phyloP scores from a whole-genome alignment of 1,139 yeast species.

The Debaryomyces fabryi region DNA sequence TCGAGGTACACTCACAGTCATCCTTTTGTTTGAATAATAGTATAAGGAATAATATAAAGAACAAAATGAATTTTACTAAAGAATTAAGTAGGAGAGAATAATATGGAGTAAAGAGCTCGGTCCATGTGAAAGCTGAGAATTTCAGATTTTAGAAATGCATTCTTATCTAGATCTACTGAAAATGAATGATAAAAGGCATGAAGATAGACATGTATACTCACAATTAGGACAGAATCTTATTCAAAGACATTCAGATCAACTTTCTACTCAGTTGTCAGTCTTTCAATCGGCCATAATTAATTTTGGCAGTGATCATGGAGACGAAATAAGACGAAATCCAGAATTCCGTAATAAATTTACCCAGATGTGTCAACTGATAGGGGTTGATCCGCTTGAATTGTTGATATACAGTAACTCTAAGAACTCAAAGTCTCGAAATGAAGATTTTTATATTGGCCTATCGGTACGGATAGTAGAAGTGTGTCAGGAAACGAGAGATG shows the following conservation, averaged over 20 bases:
- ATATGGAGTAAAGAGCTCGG: slow-evolving; percentile 1
- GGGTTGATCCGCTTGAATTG: slow-evolving; percentile 77
- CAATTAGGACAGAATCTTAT: slow-evolving; percentile 28
- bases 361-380: slow-evolving; percentile 73
- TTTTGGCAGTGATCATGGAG: slow-evolving; percentile 64
- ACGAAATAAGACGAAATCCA: slow-evolving; percentile 63
- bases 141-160: neutral
- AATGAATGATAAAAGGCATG: slow-evolving; percentile 6
- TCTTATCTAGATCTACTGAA: neutral
- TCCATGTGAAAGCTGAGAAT: neutral
- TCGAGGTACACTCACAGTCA: slow-evolving; percentile 22
- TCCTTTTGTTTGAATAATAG: neutral
- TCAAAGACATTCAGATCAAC: slow-evolving; percentile 50
- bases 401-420: slow-evolving; percentile 30
- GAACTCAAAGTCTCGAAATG: slow-evolving; percentile 26
- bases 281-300: slow-evolving; percentile 62
- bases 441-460: slow-evolving; percentile 64
- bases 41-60: neutral
- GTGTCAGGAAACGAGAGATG: slow-evolving; percentile 67
- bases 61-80: neutral
- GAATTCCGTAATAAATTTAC: slow-evolving; percentile 72
- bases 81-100: neutral
- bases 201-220: slow-evolving; percentile 32
- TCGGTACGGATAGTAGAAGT: slow-evolving; percentile 75
- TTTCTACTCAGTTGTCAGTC: slow-evolving; percentile 60